Conservation (phyloP, 2,329 filamentous ascomycete species). For the Colletotrichum limetticola region DNA sequence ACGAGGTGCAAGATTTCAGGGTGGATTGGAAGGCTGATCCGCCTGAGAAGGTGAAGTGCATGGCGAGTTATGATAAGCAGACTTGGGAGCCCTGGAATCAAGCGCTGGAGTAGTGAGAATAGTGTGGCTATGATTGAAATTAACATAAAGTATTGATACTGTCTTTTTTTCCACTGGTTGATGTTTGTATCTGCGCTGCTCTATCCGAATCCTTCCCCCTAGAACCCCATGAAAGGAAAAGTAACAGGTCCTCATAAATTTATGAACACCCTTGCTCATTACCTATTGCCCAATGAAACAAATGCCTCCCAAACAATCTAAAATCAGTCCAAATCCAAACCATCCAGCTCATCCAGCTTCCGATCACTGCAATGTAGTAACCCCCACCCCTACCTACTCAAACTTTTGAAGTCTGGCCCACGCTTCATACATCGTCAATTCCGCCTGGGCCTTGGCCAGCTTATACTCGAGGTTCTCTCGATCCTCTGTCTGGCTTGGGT, state of each 20-base stretch:
- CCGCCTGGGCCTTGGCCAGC: constrained; percentile 26
- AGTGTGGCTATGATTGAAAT: neutral
- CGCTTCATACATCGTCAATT: constrained; percentile 40
- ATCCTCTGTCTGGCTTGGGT: constrained; percentile 38
- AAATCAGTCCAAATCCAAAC: neutral
- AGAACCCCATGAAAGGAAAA: neutral
- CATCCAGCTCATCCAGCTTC: neutral
- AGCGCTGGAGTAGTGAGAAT: constrained; percentile 19
- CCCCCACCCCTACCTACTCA: constrained; percentile 35
- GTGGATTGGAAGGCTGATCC: constrained; percentile 57
- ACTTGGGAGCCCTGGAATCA: constrained; percentile 55
- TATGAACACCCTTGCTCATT: neutral
- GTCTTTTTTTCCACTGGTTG: no score
- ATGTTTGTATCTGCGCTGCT: neutral
- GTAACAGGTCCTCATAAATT: neutral
- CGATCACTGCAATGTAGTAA: constrained; percentile 39
- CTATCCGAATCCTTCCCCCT: neutral
- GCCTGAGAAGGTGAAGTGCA: constrained; percentile 60
- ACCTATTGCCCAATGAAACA: neutral
- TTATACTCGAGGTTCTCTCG: constrained; percentile 44
- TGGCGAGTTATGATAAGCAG: constrained; percentile 53
- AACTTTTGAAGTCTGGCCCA: constrained; percentile 44
- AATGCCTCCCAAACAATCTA: constrained; percentile 11
- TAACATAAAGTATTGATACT: neutral
- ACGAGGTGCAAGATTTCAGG: constrained; percentile 35